These are phyloP conservation scores for Gossypium ekmanianum DNA, from an alignment of 345 rosid genomes.

Conservation along the genomic window DNA sequence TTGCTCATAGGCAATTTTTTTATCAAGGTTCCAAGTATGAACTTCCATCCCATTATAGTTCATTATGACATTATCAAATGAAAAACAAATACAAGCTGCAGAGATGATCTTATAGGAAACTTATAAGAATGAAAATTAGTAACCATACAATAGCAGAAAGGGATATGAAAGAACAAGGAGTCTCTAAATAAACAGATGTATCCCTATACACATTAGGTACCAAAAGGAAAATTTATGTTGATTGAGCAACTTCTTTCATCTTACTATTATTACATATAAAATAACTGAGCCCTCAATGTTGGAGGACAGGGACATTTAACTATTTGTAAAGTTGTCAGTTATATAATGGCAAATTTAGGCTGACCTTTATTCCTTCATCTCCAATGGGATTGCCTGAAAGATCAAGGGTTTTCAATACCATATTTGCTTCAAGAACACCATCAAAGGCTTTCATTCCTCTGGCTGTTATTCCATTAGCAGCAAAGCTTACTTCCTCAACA, in stretches of 20 bases:
- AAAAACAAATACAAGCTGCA: not conserved
- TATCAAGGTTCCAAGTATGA: not conserved
- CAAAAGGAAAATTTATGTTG: too few species aligned
- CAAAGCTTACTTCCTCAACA: constrained; percentile 89
- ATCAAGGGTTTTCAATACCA: constrained; percentile 59
- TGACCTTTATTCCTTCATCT: constrained; percentile 95
- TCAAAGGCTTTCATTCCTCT: constrained; percentile 84
- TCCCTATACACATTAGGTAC: not conserved
- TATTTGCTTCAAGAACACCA: constrained; percentile 78
- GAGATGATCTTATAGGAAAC: not conserved
- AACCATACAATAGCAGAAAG: not conserved
- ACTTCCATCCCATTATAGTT: not conserved
- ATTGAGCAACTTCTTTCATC: too few species aligned
- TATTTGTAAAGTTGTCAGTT: not conserved
- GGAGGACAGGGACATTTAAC: constrained; percentile 1
- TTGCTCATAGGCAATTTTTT: not conserved
- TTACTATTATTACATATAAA: not conserved
- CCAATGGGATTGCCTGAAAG: constrained; percentile 94
- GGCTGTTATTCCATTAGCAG: constrained; percentile 90
- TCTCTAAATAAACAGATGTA: not conserved
- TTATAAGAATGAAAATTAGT: not conserved
- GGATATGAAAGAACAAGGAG: not conserved
- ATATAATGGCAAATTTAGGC: constrained; percentile 9
- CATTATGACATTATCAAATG: not conserved
- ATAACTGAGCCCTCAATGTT: constrained; percentile 1